Base-by-base conservation (phyloP, 164 flowering plant genomes). In the Vitis rupestris region DNA sequence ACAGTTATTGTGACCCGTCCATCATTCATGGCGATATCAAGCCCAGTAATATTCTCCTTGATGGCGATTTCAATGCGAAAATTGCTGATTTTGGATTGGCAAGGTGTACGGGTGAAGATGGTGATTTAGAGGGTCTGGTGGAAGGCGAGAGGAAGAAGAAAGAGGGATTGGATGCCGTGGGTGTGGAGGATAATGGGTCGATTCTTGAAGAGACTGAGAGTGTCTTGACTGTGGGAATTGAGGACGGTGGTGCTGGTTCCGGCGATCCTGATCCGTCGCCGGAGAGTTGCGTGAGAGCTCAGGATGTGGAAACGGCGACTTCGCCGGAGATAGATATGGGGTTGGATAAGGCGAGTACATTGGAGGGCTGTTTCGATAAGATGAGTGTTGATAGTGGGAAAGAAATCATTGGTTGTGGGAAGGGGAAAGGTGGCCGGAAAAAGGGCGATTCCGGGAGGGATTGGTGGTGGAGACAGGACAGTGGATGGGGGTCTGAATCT, bases 391-490 rank as follows among this genome's bases (percentile, higher is more conserved):
- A 93, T 57, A 88, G 97, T 82, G 84, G 83, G 60, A 82, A 75
- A 61, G 85, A 82, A 50, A 61, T 71, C 74, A 64, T 44, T 16
- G 64, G 56, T 44, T 64, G 75, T 17, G 74, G 81, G 44, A 37
- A 37, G 57, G 63, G 73, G 64, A 72, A 44, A 60, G 58, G 66
- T n/a, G 76, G 69, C 9, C 47, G 73, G 75, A 86, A 81, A 72
- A 85, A 83, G 74, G 82, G 85, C 52, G 75, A 76, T 50, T 76
- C 89, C 0, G 85, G 86, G 47, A 81, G 83, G 65, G 92, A 91
- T 75, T 87, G 97, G 95, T 87, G 97, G 97, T 87, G 97, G 97
- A 80, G 80, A 30, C 94, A 92, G 77, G 96, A 88, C 53, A 82
- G 71, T 63, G 82, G 77, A 16, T 80, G 80, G 6, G 87, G 81